Conservation (phyloP, 164 flowering plant species). For the Buxus sempervirens region DNA sequence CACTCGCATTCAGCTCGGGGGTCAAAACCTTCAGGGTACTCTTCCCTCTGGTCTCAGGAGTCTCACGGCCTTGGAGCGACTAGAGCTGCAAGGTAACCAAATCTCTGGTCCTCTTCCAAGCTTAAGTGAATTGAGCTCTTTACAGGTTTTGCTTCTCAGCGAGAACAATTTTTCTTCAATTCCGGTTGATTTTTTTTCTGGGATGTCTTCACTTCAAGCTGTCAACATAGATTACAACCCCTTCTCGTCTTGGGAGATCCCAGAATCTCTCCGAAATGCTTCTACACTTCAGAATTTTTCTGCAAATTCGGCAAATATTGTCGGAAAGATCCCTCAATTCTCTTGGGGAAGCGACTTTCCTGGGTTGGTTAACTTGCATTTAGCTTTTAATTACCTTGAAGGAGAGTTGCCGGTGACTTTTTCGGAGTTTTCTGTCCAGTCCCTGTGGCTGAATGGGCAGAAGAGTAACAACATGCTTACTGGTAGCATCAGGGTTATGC, state of each 20-base stretch:
- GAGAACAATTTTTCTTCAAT: conserved; percentile 54
- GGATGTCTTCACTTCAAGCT: conserved; percentile 48
- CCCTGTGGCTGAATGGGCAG: conserved; percentile 92
- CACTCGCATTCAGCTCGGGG: conserved; percentile 69
- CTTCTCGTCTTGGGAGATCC: conserved; percentile 66
- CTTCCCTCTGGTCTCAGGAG: conserved; percentile 51
- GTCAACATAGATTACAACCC: conserved; percentile 64
- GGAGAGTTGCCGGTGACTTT: conserved; percentile 69
- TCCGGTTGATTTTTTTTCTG: conserved; percentile 67
- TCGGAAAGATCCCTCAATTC: conserved; percentile 62
- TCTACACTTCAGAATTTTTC: conserved; percentile 74
- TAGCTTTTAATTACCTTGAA: conserved; percentile 56
- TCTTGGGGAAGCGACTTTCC: conserved; percentile 47
- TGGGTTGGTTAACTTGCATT: conserved; percentile 49
- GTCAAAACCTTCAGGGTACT: conserved; percentile 44
- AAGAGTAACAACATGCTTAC: conserved; percentile 30
- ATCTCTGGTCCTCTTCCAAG: conserved; percentile 72
- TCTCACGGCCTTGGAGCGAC: conserved; percentile 45
- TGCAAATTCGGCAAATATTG: conserved; percentile 67
- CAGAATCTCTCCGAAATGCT: conserved; percentile 45
- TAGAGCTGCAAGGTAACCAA: conserved; percentile 68
- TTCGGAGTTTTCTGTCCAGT: conserved; percentile 48
- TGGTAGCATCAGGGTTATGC: conserved; percentile 60
- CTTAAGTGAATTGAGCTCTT: conserved; percentile 51
- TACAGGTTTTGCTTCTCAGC: conserved; percentile 57